A percentile compares a stretch with the other conserved stretches of the same genome.
These are phyloP conservation scores for Nannochloropsis gaditana DNA, from an alignment of 108 stramenopile species.

Conservation along the genomic window DNA sequence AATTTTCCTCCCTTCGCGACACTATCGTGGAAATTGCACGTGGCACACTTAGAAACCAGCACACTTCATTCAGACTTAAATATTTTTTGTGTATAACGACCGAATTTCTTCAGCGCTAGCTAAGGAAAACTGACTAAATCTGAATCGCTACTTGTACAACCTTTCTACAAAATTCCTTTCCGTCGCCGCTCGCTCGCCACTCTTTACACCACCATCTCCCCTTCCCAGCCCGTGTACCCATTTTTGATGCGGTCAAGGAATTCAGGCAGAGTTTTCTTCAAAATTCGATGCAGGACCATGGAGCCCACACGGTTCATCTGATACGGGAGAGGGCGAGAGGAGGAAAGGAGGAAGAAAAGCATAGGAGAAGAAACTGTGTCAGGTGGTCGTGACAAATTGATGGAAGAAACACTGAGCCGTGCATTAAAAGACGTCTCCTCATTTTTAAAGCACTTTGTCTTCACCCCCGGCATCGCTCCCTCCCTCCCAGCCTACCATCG, in stretches of 20 bases:
- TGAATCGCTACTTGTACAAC: no score
- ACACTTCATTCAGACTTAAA: no score
- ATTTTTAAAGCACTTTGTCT: background rate
- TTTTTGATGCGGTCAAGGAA: background rate
- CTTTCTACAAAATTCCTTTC: background rate
- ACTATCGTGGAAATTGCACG: no score
- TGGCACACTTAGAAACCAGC: no score
- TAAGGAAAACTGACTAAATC: no score
- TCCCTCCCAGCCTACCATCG: background rate
- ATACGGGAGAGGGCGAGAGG: background rate
- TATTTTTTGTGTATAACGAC: no score
- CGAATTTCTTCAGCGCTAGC: no score
- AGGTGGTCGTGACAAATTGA: background rate
- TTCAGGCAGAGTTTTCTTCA: background rate
- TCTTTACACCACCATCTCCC: background rate
- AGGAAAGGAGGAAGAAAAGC: background rate
- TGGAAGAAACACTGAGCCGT: background rate
- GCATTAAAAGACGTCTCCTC: background rate
- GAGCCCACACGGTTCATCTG: conserved; percentile 15
- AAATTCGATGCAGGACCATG: background rate
- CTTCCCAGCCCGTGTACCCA: background rate
- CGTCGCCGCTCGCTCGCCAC: background rate
- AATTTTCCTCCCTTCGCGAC: no score
- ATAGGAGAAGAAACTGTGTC: background rate
- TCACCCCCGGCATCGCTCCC: background rate